Base-by-base conservation (phyloP, 768 basidiomycete genomes). In the Serendipita sp. region DNA sequence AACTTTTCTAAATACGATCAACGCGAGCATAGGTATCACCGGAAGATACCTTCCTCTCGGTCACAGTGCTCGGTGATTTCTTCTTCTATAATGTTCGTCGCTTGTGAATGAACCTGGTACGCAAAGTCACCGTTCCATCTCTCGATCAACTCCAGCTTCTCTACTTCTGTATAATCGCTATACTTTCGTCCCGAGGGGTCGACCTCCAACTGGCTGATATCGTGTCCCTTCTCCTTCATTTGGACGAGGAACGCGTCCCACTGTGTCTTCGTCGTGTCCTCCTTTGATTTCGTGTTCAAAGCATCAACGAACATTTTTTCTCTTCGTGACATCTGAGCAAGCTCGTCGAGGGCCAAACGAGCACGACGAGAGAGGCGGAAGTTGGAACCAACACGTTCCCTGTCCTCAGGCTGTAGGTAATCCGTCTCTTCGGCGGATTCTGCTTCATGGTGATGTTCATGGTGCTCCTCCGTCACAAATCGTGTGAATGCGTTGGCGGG, bases 361-460 rank as follows among this genome's bases (percentile, higher is more conserved):
- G 55, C 55, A 16, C 34, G 18, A n/a, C 27, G 55, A n/a, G 55
- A 60, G 23, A 60, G 55, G 10, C 55, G 55, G 23, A 60, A 36
- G 8, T 29, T 29, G 27, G 55, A 8, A n/a, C 34, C 55, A 8
- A 50, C 48, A 31, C 6, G 23, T n/a, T 11, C 55, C 34, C 34
- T 23, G 6, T 29, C 23, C 16, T 60, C 23, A 8, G 23, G 27
- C 27, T 10, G 34, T 10, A 60, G 55, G 10, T 60, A 29, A 27
- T 36, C 55, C 8, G 34, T 31, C 10, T 34, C 33, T 36, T 60
- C 55, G 11, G 34, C 52, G 29, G 52, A 18, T 27, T 64, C 53
- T 2, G 15, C 50, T 33, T 55, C 37, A 33, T 62, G 64, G 43
- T 60, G 36, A 40, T 44, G 36, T 36, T 64, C 64, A 37, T 64